Base-by-base conservation (phyloP, 1,139 yeast genomes). In the Saccharomycopsis phalli region DNA sequence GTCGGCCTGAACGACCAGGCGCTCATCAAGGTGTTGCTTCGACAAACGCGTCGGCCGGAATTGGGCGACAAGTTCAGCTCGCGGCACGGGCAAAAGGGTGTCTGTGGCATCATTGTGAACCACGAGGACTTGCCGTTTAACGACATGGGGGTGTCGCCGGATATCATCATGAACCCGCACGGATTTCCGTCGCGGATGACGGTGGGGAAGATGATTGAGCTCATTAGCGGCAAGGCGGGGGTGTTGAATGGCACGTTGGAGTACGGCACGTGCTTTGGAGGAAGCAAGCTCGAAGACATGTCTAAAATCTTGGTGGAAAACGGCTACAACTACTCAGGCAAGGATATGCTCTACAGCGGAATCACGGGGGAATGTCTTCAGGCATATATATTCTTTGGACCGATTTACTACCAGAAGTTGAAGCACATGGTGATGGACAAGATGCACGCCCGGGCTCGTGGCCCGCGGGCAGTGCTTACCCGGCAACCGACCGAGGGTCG, bases 141-240 rank as follows among this genome's bases (percentile, higher is more conserved):
- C 56, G 96, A 88, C 53, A 73, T 77, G 47, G 97, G 97, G 53
- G 74, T 88, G 35, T 68, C 76, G 3, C 98, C 98, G 0, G 98
- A 91, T 63, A 87, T 91, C 51, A 91, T 91, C 55, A 91, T 91
- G 95, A 91, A 91, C 57, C 98, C 98, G 1, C 98, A 91, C 58
- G 98, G 96, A 65, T 91, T 91, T 78, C 98, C 98, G 50, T 88
- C 97, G 30, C 94, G 98, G 70, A 91, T 91, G 99, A 91, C 99
- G 36, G 98, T 91, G 20, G 99, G 98, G 47, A 91, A 91, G 60
- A 91, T 91, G 97, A 80, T 93, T 52, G 99, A 91, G 60, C 70
- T 91, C 49, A 82, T 91, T 21, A 82, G 95, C 25, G 98, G 98
- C 52, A 91, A 91, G 58, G 98, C 98, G 0, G 98, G 98, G 57